phyloP scores from a whole-genome alignment of 306 rosid species.

The Quercus mongolica region DNA sequence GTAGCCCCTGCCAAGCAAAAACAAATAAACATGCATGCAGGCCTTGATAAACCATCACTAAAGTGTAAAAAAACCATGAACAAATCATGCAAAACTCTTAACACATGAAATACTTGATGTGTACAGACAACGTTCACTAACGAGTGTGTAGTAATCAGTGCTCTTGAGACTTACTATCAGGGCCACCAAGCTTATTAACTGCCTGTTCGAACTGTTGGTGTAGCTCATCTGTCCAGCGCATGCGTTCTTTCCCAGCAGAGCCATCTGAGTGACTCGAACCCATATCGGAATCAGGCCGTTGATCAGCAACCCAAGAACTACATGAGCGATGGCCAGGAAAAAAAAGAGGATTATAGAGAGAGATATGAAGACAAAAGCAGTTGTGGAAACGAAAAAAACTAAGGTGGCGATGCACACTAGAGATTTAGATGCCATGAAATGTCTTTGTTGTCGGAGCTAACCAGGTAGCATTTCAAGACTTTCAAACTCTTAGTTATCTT shows the following conservation, averaged over 20 bases:
- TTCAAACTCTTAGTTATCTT: not conserved
- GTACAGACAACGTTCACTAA: too few species aligned
- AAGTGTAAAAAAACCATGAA: not conserved
- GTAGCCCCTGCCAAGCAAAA: conserved; percentile 57
- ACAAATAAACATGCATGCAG: too few species aligned
- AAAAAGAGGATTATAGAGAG: conserved; percentile 7
- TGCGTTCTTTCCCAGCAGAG: conserved; percentile 51
- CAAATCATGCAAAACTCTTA: not conserved
- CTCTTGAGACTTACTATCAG: conserved; percentile 58
- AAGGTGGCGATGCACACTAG: conserved; percentile 40
- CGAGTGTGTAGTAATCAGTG: too few species aligned
- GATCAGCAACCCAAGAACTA: conserved; percentile 3
- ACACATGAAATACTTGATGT: too few species aligned
- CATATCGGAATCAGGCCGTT: conserved; percentile 24
- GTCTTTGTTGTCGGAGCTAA: conserved; percentile 44
- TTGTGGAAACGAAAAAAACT: not conserved
- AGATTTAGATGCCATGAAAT: conserved; percentile 37
- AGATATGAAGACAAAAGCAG: conserved; percentile 19
- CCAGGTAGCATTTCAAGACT: conserved; percentile 17
- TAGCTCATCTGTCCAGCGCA: conserved; percentile 70
- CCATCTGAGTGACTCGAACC: conserved; percentile 38
- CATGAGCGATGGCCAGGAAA: conserved; percentile 3
- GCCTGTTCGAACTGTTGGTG: conserved; percentile 65
- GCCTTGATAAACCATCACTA: not conserved
- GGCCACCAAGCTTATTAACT: conserved; percentile 70